Evolutionary conservation across 108 stramenopile species (phyloP).

Genomic region (Schizochytrium sp.): DNA sequence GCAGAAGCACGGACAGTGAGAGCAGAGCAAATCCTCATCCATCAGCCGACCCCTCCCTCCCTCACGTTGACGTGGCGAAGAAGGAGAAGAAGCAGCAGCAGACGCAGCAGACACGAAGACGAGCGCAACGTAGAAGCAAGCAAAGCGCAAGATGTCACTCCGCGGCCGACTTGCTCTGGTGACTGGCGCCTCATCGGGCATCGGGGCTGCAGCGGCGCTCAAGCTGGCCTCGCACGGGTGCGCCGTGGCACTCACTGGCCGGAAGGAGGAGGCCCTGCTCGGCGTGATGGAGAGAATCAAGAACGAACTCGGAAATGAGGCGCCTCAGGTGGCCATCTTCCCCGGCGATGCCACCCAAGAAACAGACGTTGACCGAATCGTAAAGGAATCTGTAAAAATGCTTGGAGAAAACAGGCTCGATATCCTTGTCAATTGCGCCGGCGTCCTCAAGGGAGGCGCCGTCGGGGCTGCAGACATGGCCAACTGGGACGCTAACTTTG

Average conservation of each 20-base stretch:
- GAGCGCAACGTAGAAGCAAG: neutral
- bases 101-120: neutral
- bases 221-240: neutral
- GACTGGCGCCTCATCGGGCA: neutral
- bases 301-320: neutral
- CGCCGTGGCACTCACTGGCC: neutral
- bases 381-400: neutral
- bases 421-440: conserved; percentile 7
- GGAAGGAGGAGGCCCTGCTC: neutral
- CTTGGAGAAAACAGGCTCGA: neutral
- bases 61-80: too few species aligned
- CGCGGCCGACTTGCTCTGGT: neutral
- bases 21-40: too few species aligned
- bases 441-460: conserved; percentile 1
- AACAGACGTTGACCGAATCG: neutral
- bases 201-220: neutral
- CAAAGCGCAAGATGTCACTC: neutral
- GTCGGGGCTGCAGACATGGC: neutral
- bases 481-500: neutral
- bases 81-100: neutral
- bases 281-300: neutral
- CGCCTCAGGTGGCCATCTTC: neutral
- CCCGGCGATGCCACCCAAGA: neutral
- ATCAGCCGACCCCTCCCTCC: too few species aligned
- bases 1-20: too few species aligned